Conservation (phyloP, 192 early-diverging fungal genomes). For the Podila epigama region DNA sequence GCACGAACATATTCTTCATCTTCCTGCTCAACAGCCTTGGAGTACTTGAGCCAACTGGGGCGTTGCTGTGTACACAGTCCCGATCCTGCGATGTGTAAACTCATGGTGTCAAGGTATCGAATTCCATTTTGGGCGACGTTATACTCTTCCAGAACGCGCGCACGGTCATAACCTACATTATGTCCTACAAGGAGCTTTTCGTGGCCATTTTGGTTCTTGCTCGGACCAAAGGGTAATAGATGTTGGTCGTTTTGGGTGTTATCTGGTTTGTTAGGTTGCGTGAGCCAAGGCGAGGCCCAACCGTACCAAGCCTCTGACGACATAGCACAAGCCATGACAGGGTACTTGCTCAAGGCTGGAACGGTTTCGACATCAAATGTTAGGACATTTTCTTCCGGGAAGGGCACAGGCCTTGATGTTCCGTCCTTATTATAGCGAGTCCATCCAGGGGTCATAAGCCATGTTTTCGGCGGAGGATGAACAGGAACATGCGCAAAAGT, state of each 20-base stretch:
- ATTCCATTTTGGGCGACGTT: constrained; percentile 58
- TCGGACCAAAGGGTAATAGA: constrained; percentile 36
- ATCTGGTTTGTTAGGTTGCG: constrained; percentile 9
- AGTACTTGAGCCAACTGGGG: constrained; percentile 75
- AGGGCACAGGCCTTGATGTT: constrained; percentile 46
- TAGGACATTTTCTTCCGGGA: constrained; percentile 68
- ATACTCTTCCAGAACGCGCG: constrained; percentile 89
- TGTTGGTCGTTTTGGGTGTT: constrained; percentile 23
- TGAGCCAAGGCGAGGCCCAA: constrained; percentile 89
- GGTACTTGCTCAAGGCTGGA: constrained; percentile 69
- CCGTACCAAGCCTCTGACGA: constrained; percentile 85
- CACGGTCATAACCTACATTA: constrained; percentile 92
- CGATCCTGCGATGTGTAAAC: constrained; percentile 86
- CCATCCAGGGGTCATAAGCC: constrained; percentile 78
- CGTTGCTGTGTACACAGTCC: constrained; percentile 93
- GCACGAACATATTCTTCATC: constrained; percentile 51
- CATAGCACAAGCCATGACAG: constrained; percentile 83
- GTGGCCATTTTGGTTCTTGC: constrained; percentile 13
- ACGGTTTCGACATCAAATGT: constrained; percentile 91
- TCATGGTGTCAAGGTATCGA: constrained; percentile 92
- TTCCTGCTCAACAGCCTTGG: constrained; percentile 60
- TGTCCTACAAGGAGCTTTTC: constrained; percentile 77
- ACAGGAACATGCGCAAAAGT: constrained; percentile 52
- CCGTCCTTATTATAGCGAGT: constrained; percentile 72
- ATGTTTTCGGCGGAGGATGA: constrained; percentile 54